Base-by-base conservation (phyloP, 2,329 filamentous ascomycete genomes). In the Phoma sp. region DNA sequence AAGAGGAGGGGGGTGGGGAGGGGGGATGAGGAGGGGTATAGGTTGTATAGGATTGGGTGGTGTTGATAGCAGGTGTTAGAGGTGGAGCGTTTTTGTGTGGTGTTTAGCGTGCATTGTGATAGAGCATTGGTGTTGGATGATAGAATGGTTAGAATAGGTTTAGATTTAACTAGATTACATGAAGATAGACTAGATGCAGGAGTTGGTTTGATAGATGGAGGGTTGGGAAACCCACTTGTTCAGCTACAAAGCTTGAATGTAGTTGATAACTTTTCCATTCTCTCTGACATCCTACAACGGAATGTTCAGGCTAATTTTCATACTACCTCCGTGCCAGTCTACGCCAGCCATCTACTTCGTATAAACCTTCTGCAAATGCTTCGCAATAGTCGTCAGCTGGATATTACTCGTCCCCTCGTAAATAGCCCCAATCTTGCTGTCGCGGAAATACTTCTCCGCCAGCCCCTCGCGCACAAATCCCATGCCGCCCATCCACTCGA, bases 401-500 rank as follows among this genome's bases (percentile, higher is more conserved):
- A 89, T 88, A 66, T 89, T 89, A 73, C 88, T 92, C 49, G 90
- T 93, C 26, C 95, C 95, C 81, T 97, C 93, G 74, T 97, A 97
- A 66, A 97, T 98, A 61, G 92, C 92, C 9, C 95, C 95, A 71
- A 99, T 99, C 88, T 98, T 99, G 83, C 90, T 95, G 76, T 99
- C 95, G 39, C 95, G 84, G 84, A 89, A 99, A 81, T 89, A 97
- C 86, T 99, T 99, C 86, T 99, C 95, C 0, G 95, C 95, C 53
- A 96, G 87, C 0, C 95, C 95, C 76, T 99, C 95, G 37, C 95
- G 83, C 14, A 99, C 95, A 68, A 99, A 99, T 38, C 95, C 95
- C 95, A 99, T 98, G 36, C 95, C 95, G 40, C 95, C 95, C 93
- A 98, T 98, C 95, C 95, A 99, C 80, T 99, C 95, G 23, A 99